Percentiles rank a stretch among this genome's conserved stretches.
phyloP scores from a whole-genome alignment of 345 rosid species.

The Pugionium dolabratum region DNA sequence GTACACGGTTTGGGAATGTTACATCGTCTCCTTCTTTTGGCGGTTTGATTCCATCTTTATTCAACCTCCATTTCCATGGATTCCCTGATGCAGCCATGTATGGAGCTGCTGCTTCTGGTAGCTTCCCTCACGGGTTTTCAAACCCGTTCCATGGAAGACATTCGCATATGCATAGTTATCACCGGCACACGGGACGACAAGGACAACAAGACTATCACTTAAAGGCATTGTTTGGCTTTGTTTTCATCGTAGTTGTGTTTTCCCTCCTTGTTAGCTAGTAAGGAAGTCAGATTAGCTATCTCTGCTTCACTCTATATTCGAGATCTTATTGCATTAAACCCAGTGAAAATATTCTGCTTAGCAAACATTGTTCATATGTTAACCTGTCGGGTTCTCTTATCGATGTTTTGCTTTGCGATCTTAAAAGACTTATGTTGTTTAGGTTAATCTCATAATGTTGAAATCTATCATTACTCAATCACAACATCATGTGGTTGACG shows the following conservation, averaged over 20 bases:
- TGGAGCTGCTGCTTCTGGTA: slow-evolving; percentile 63
- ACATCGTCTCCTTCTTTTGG: slow-evolving; percentile 82
- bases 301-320: background rate
- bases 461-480: background rate
- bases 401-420: background rate
- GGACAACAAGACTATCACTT: slow-evolving; percentile 77
- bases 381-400: slow-evolving; percentile 2
- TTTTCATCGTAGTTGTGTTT: slow-evolving; percentile 55
- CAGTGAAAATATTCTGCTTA: slow-evolving; percentile 12
- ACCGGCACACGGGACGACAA: slow-evolving; percentile 54
- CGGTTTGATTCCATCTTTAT: slow-evolving; percentile 80
- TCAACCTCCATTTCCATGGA: slow-evolving; percentile 84
- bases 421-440: slow-evolving; percentile 2
- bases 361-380: slow-evolving; percentile 29
- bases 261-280: slow-evolving; percentile 62
- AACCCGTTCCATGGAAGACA: slow-evolving; percentile 75
- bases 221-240: slow-evolving; percentile 59
- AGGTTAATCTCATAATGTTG: background rate
- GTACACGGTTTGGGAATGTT: slow-evolving; percentile 79
- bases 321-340: slow-evolving; percentile 22
- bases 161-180: slow-evolving; percentile 54
- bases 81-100: slow-evolving; percentile 79
- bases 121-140: slow-evolving; percentile 66
- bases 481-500: too few relatives aligned
- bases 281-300: slow-evolving; percentile 23